A percentile compares a stretch with the other conserved stretches of the same genome.
Conservation (phyloP, 352 stramenopile genomes). For the Globisporangium lucens region DNA sequence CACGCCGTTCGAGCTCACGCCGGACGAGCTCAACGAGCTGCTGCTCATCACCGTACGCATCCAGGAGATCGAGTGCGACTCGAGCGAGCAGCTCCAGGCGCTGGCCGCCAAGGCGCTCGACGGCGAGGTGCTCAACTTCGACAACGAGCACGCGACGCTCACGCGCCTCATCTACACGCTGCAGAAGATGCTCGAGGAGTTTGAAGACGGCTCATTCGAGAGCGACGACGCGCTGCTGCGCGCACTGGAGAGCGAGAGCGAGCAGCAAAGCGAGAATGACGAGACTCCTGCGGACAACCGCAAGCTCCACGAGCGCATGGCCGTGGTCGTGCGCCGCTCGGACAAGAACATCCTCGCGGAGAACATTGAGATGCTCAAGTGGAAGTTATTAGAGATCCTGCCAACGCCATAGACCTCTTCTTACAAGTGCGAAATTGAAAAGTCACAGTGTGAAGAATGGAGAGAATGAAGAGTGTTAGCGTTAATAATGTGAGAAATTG, state of each 20-base stretch:
- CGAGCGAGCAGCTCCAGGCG: conserved; percentile 31
- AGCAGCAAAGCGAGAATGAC: conserved; percentile 12
- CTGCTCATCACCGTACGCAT: conserved; percentile 63
- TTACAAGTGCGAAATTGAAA: not conserved
- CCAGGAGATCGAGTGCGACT: conserved; percentile 57
- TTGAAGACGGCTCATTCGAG: conserved; percentile 34
- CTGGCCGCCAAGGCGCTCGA: conserved; percentile 43
- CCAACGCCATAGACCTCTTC: conserved; percentile 25
- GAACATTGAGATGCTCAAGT: conserved; percentile 72
- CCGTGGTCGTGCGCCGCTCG: conserved; percentile 43
- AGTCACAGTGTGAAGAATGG: not conserved
- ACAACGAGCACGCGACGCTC: conserved; percentile 52
- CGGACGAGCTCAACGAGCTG: conserved; percentile 59
- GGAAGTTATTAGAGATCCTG: conserved; percentile 56
- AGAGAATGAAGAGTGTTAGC: not conserved
- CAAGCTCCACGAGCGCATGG: conserved; percentile 52
- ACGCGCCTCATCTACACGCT: conserved; percentile 60
- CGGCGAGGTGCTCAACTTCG: conserved; percentile 48
- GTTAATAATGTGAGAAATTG: not conserved
- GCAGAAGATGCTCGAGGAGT: conserved; percentile 55
- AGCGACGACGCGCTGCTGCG: conserved; percentile 38
- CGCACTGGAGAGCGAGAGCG: conserved; percentile 22
- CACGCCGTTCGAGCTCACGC: conserved; percentile 62
- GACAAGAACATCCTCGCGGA: conserved; percentile 64
- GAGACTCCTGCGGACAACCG: conserved; percentile 13